phyloP scores from a whole-genome alignment of 257 asterid species.

The Vinca minor region DNA sequence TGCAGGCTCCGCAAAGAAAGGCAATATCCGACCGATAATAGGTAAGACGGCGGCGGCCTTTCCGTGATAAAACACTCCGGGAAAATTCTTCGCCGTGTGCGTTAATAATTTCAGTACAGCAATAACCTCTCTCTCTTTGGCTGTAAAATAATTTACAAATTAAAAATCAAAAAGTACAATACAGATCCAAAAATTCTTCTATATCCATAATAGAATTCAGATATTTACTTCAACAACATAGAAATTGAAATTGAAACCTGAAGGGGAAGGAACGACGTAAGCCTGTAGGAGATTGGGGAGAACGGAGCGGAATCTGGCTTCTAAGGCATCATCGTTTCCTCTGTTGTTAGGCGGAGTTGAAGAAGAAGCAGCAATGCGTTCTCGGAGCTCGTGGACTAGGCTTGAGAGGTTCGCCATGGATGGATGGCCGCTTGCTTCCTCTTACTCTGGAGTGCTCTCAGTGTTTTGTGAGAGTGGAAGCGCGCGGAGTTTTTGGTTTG shows the following conservation, averaged over 20 bases:
- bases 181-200: too few species aligned
- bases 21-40: slow-evolving; percentile 58
- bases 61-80: slow-evolving; percentile 80
- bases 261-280: slow-evolving; percentile 58
- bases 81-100: slow-evolving; percentile 64
- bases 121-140: slow-evolving; percentile 68
- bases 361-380: slow-evolving; percentile 71
- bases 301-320: slow-evolving; percentile 74
- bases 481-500: background rate
- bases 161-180: background rate
- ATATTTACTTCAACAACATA: background rate
- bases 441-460: background rate
- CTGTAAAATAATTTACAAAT: slow-evolving; percentile 20
- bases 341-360: slow-evolving; percentile 51
- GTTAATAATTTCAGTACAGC: slow-evolving; percentile 65
- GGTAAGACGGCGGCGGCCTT: slow-evolving; percentile 69
- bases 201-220: too few species aligned
- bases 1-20: slow-evolving; percentile 60
- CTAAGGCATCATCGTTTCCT: slow-evolving; percentile 67
- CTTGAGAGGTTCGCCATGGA: slow-evolving; percentile 68
- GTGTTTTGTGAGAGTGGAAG: background rate
- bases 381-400: slow-evolving; percentile 80
- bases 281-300: slow-evolving; percentile 71
- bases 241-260: slow-evolving; percentile 29
- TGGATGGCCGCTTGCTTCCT: background rate